Conservation (phyloP, 2,329 filamentous ascomycete species). For the Talaromyces albobiverticillius region DNA sequence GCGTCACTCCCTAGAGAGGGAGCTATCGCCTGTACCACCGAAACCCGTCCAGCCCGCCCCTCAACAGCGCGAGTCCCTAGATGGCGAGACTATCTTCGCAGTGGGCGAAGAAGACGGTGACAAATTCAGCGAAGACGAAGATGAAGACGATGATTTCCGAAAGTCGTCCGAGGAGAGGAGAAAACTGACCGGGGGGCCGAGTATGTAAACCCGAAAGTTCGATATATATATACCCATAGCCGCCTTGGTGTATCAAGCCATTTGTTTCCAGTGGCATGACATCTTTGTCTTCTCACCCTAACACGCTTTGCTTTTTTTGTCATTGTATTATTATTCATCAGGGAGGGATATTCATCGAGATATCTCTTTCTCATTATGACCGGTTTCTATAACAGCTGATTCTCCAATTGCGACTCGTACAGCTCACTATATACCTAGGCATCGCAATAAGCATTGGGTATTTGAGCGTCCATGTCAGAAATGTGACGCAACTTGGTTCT, state of each 20-base stretch:
- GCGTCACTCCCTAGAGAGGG: constrained; percentile 29
- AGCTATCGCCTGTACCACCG: constrained; percentile 42
- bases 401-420: neutral
- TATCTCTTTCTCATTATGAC: neutral
- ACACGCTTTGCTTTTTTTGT: neutral
- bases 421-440: neutral
- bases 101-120: constrained; percentile 77
- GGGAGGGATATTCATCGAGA: neutral
- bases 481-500: neutral
- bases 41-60: constrained; percentile 51
- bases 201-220: neutral
- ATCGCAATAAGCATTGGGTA: too few relatives aligned
- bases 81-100: constrained; percentile 94
- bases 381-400: neutral
- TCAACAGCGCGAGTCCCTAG: constrained; percentile 61
- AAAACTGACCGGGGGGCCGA: constrained; percentile 43
- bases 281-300: neutral
- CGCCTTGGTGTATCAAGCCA: neutral
- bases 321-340: constrained; percentile 6
- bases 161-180: constrained; percentile 49
- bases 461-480: constrained; percentile 1
- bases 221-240: neutral
- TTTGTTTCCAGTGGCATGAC: too few relatives aligned
- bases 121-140: constrained; percentile 71
- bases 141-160: constrained; percentile 55